Base-by-base conservation (phyloP, 1,284 basidiomycete genomes). In the Sanghuangporus sanghuang region DNA sequence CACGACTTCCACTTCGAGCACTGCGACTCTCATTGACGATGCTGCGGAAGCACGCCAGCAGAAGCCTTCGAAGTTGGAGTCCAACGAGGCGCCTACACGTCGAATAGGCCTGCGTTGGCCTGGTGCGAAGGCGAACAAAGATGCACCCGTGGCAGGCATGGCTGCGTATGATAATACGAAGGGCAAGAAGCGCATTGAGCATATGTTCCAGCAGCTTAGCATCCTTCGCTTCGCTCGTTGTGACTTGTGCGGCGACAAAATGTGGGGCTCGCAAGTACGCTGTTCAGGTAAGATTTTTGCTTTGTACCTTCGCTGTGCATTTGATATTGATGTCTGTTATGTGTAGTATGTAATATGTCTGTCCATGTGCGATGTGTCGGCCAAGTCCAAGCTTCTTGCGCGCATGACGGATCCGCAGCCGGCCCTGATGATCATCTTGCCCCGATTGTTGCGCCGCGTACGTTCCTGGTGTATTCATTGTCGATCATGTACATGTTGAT, bases 231-330 rank as follows among this genome's bases (percentile, higher is more conserved):
- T 97, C 63, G 89, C 93, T 16, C 83, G 93, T 53, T 99, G 96
- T 73, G 95, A 98, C 71, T 89, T 96, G 63, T 99, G 96, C 73
- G 89, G 90, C 46, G 97, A 98, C 72, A 99, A 98, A 80, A 89
- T 99, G 89, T 99, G 96, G 95, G 96, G 96, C 5, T 88, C 96
- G 44, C 93, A 95, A 74, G 82, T 95, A 64, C 88, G 93, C 39
- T 99, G 96, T 73, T 84, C 87, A 66, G 81, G 95, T 94, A 70
- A 73, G 89, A 80, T 64, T 36, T 57, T 44, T 42, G 40, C 16
- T 48, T 38, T 11, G 38, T 8, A 23, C 2, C 23, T 23, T 42
- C 21, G 23, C 5, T 7, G 12, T 50, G 27, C 8, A 55, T 16
- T 56, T 38, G 14, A 4, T 32, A 38, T 3, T 54, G 35, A 40